These are phyloP conservation scores for Teratosphaeria pseudoeucalypti DNA, from an alignment of 2,329 filamentous ascomycete species.

Conservation along the genomic window DNA sequence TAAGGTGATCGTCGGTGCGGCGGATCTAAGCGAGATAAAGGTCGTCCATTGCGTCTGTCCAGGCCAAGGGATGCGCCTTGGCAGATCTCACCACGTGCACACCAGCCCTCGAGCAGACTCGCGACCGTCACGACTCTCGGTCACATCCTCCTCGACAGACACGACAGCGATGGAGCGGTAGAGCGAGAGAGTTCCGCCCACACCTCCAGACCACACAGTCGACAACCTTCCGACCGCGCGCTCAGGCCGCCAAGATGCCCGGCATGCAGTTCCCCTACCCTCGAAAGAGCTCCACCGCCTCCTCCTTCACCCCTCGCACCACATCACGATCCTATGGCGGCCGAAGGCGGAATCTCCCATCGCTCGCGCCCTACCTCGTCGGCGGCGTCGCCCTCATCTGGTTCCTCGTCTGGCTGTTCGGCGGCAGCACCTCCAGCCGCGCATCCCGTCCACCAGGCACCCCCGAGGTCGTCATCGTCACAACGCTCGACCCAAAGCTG, in stretches of 20 bases:
- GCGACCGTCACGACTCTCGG: neutral
- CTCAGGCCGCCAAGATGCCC: slow-evolving; percentile 10
- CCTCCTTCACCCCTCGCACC: neutral
- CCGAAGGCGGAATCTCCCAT: slow-evolving; percentile 15
- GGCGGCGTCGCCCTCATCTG: slow-evolving; percentile 13
- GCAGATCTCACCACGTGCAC: neutral
- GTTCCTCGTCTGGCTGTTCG: slow-evolving; percentile 24
- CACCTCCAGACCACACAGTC: neutral
- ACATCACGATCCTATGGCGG: neutral
- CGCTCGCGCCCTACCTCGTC: slow-evolving; percentile 38
- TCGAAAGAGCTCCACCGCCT: slow-evolving; percentile 62
- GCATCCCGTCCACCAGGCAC: slow-evolving; percentile 27
- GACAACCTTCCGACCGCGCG: neutral
- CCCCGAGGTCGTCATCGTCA: slow-evolving; percentile 65
- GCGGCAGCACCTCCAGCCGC: slow-evolving; percentile 3
- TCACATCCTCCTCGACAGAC: neutral
- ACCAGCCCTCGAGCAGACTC: neutral
- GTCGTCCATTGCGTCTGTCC: no score
- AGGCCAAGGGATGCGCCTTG: neutral
- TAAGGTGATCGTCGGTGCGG: neutral
- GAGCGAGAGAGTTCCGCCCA: neutral
- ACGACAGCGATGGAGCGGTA: neutral
- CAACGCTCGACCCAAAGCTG: slow-evolving; percentile 62
- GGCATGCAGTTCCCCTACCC: slow-evolving; percentile 82
- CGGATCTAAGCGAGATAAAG: neutral